Evolutionary conservation across 169 alveolate genomes (phyloP).

Genomic region (Cyclospora cayetanensis): DNA sequence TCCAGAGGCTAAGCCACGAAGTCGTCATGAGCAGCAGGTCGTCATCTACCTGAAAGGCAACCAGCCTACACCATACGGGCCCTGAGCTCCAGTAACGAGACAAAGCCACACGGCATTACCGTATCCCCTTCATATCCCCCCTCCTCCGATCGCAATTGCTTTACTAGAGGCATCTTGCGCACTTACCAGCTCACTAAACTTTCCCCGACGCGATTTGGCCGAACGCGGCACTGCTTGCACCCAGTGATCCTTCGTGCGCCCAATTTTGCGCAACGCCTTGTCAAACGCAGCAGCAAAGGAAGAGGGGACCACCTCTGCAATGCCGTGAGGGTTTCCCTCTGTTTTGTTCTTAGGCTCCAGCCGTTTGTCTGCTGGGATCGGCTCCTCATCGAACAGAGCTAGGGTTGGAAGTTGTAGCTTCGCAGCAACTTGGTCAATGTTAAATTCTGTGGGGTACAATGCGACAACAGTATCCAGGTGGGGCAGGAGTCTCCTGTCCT

Average conservation of each 20-base stretch:
- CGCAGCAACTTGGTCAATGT: background rate
- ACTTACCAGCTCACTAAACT: background rate
- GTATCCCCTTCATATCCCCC: too few species aligned
- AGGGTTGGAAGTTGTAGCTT: background rate
- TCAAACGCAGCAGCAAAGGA: background rate
- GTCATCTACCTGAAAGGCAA: background rate
- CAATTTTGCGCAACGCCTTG: background rate
- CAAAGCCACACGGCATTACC: too few species aligned
- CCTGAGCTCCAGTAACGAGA: too few species aligned
- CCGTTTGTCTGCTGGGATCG: background rate
- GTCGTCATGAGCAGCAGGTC: background rate
- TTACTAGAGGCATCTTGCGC: too few species aligned
- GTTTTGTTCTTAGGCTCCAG: too few species aligned
- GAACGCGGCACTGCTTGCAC: background rate
- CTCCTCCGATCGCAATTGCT: too few species aligned
- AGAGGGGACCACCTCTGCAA: background rate
- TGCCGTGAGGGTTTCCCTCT: too few species aligned
- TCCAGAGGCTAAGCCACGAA: slow-evolving; percentile 2
- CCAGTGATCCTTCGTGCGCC: background rate
- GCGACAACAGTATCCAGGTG: background rate
- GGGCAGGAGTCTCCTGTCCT: too few species aligned
- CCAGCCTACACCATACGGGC: too few species aligned
- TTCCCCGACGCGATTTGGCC: background rate
- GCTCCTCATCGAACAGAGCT: background rate
- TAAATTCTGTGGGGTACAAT: background rate